Evolutionary conservation across 2,329 filamentous ascomycete genomes (phyloP).

Genomic region (Aspergillus piperis): DNA sequence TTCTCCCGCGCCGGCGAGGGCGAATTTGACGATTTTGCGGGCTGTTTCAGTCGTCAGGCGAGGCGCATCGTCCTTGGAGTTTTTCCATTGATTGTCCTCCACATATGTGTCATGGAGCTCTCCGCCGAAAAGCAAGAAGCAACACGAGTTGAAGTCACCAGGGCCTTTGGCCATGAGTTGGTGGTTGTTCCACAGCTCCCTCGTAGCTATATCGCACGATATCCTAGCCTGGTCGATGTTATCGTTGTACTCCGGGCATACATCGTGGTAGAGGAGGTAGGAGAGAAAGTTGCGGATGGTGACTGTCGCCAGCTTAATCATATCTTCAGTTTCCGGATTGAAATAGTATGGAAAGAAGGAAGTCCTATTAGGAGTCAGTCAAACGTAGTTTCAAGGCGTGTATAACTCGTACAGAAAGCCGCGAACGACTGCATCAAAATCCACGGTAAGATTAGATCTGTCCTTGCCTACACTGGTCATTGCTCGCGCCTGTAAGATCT

Average conservation of each 20-base stretch:
- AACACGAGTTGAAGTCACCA: constrained; percentile 78
- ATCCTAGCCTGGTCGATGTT: constrained; percentile 67
- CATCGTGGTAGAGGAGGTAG: constrained; percentile 80
- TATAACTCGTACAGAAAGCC: constrained; percentile 68
- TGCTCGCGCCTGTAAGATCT: constrained; percentile 66
- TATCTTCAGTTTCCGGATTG: constrained; percentile 54
- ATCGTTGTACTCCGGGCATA: constrained; percentile 75
- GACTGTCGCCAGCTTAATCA: constrained; percentile 62
- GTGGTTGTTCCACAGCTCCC: constrained; percentile 65
- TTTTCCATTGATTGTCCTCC: constrained; percentile 45
- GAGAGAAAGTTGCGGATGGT: constrained; percentile 84
- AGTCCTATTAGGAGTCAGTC: constrained; percentile 45
- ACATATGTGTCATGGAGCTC: constrained; percentile 47
- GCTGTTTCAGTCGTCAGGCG: constrained; percentile 52
- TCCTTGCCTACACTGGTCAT: constrained; percentile 48
- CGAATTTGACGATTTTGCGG: constrained; percentile 53
- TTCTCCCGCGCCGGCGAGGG: constrained; percentile 50
- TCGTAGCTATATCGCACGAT: constrained; percentile 66
- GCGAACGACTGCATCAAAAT: constrained; percentile 75
- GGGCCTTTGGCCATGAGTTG: constrained; percentile 61
- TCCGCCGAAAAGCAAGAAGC: constrained; percentile 67
- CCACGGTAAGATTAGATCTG: constrained; percentile 71
- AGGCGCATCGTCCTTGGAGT: constrained; percentile 30
- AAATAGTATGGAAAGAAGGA: constrained; percentile 59
- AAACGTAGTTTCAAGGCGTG: background rate